These are phyloP conservation scores for Russula sp. DNA, from an alignment of 768 basidiomycete species.

Conservation along the genomic window DNA sequence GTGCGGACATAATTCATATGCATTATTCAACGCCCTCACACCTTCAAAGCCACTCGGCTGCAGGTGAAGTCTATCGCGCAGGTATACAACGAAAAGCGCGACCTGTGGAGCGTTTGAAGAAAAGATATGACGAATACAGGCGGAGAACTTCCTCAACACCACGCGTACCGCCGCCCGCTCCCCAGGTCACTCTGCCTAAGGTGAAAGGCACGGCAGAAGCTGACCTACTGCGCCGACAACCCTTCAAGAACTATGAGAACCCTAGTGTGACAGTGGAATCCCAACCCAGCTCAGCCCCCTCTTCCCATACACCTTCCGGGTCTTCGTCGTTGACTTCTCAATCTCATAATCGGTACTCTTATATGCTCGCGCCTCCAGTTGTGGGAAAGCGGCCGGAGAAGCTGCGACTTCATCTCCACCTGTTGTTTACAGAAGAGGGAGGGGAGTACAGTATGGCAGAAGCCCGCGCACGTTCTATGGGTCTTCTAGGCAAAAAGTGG, in stretches of 20 bases:
- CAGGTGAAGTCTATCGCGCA: slow-evolving; percentile 70
- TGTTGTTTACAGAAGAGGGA: slow-evolving; percentile 69
- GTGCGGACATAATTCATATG: slow-evolving; percentile 36
- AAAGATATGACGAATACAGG: slow-evolving; percentile 69
- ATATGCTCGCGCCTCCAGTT: slow-evolving; percentile 62
- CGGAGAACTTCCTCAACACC: slow-evolving; percentile 20
- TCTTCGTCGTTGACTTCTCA: slow-evolving; percentile 20
- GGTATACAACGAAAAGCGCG: slow-evolving; percentile 79
- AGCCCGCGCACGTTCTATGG: slow-evolving; percentile 73
- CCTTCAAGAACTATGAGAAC: slow-evolving; percentile 17
- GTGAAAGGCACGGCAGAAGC: slow-evolving; percentile 20
- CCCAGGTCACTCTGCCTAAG: slow-evolving; percentile 14
- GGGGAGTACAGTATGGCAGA: slow-evolving; percentile 83
- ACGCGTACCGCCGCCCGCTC: slow-evolving; percentile 1
- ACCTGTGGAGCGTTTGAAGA: slow-evolving; percentile 79
- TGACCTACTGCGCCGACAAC: slow-evolving; percentile 18
- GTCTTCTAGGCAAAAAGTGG: slow-evolving; percentile 82
- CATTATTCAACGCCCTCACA: slow-evolving; percentile 2
- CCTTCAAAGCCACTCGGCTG: slow-evolving; percentile 54
- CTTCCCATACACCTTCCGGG: slow-evolving; percentile 25
- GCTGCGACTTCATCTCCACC: slow-evolving; percentile 55
- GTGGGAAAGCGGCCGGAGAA: slow-evolving; percentile 69
- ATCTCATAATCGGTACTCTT: slow-evolving; percentile 47
- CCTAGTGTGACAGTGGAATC: slow-evolving; percentile 17
- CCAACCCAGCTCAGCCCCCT: slow-evolving; percentile 25